A percentile compares a stretch with the other conserved stretches of the same genome.
Evolutionary conservation across 2,329 filamentous ascomycete genomes (phyloP).

Genomic region (Bipolaris zeicola): DNA sequence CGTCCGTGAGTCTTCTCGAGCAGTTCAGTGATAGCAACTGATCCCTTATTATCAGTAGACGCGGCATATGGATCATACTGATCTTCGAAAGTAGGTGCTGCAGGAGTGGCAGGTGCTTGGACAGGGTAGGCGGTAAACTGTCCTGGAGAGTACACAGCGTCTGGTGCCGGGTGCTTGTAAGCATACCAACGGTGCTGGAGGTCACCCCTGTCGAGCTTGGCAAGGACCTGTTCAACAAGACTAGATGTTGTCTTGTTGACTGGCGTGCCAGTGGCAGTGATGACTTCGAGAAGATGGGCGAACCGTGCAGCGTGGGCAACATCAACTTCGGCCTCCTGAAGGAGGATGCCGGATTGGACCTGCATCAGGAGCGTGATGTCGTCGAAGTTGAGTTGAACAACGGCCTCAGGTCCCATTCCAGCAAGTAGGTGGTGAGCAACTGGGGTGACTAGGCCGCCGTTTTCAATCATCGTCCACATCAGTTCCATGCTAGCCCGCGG

Average conservation of each 20-base stretch:
- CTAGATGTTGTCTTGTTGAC: slow-evolving; percentile 62
- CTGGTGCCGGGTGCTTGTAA: slow-evolving; percentile 57
- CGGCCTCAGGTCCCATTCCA: slow-evolving; percentile 64
- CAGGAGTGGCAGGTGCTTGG: slow-evolving; percentile 57
- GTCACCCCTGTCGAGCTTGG: slow-evolving; percentile 58
- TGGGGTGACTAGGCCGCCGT: slow-evolving; percentile 65
- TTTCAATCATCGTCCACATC: slow-evolving; percentile 69
- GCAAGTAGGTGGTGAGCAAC: slow-evolving; percentile 66
- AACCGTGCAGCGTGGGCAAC: slow-evolving; percentile 65
- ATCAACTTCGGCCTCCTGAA: slow-evolving; percentile 56
- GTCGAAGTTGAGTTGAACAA: slow-evolving; percentile 59
- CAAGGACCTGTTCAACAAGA: slow-evolving; percentile 64
- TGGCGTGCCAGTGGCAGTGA: slow-evolving; percentile 58
- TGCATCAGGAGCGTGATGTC: slow-evolving; percentile 66
- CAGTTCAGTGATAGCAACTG: slow-evolving; percentile 85
- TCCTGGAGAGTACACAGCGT: slow-evolving; percentile 55
- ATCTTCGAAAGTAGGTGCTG: slow-evolving; percentile 72
- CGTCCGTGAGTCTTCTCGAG: slow-evolving; percentile 80
- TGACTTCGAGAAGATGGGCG: slow-evolving; percentile 64
- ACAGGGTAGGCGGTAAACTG: slow-evolving; percentile 57
- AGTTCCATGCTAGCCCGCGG: slow-evolving; percentile 63
- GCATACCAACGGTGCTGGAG: slow-evolving; percentile 63
- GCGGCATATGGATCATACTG: slow-evolving; percentile 89
- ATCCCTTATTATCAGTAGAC: slow-evolving; percentile 91
- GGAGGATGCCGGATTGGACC: slow-evolving; percentile 61